Conservation (phyloP, 2,329 filamentous ascomycete species). For the Pseudopyricularia javanii region DNA sequence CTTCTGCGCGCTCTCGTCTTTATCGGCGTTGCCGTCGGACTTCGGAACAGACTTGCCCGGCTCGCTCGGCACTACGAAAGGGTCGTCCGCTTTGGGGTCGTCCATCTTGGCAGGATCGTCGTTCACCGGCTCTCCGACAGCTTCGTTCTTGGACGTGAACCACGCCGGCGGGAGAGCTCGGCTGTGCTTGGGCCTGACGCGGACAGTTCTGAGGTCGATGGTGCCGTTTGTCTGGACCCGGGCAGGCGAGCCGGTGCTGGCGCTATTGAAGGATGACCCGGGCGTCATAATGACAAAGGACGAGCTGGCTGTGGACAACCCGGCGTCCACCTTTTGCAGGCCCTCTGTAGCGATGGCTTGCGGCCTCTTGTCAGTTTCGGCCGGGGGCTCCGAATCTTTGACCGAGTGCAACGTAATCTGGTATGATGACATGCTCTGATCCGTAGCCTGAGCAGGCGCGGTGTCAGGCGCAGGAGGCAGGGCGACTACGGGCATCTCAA, state of each 20-base stretch:
- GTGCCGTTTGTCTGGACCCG: not conserved
- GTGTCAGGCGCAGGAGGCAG: not conserved
- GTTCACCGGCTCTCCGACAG: not conserved
- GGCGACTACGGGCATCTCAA: too few relatives aligned
- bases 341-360: not conserved
- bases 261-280: not conserved
- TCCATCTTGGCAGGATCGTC: not conserved
- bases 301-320: not conserved
- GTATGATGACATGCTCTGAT: not conserved
- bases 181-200: not conserved
- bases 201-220: not conserved
- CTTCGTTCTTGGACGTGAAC: not conserved
- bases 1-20: not conserved
- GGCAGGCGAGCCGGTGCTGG: not conserved
- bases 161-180: not conserved
- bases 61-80: not conserved
- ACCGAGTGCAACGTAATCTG: too few relatives aligned
- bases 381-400: not conserved
- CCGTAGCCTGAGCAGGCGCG: not conserved
- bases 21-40: not conserved
- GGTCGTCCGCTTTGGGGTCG: too few relatives aligned
- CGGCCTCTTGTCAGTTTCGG: not conserved
- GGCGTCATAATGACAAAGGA: not conserved
- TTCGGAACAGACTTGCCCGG: not conserved
- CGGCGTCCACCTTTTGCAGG: not conserved